Base-by-base conservation (phyloP, 192 early-diverging fungal genomes). In the Entomortierella parvispora region DNA sequence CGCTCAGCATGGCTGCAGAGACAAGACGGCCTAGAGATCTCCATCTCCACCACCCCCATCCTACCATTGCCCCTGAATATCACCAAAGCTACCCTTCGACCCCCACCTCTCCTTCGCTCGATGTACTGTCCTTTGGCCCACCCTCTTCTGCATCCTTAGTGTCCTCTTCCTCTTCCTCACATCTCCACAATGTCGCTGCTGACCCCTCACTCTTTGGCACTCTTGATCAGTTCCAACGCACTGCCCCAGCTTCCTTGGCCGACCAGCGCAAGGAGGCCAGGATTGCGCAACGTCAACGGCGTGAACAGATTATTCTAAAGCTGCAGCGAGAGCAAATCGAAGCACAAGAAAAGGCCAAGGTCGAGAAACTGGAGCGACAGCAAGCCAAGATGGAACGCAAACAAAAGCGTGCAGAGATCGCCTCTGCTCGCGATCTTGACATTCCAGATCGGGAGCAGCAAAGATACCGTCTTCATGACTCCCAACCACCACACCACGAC, bases 251-350 rank as follows among this genome's bases (percentile, higher is more conserved):
- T 15, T n/a, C 53, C 2, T 29, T 32, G 2, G 18, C 53, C 3
- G 58, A 66, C 0, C 71, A 75, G 23, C 58, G 45, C 25, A 65
- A 68, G 46, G 65, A 76, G 34, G 72, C 51, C 45, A 49, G 43
- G 28, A 18, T 44, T 15, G 50, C 59, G 5, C 65, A 68, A 28
- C 74, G 63, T 4, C 65, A 77, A 26, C 48, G 74, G 25, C 65
- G 74, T 1, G 74, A 77, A 25, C 72, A 76, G 47, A 76, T 76
- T 43, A 53, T 76, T 8, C 34, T 57, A 5, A 67, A 43, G 46
- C 59, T 76, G 2, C 72, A 76, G 34, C 72, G 68, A 28, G 59
- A 77, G 20, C 74, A 68, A 33, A 64, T 77, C 31, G 74, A 77
- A 4, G 74, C 74, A 7, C 65, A 77, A 29, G 74, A 77, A 26